These are phyloP conservation scores for Malus hybrid DNA, from an alignment of 331 rosid genomes.

Conservation along the genomic window DNA sequence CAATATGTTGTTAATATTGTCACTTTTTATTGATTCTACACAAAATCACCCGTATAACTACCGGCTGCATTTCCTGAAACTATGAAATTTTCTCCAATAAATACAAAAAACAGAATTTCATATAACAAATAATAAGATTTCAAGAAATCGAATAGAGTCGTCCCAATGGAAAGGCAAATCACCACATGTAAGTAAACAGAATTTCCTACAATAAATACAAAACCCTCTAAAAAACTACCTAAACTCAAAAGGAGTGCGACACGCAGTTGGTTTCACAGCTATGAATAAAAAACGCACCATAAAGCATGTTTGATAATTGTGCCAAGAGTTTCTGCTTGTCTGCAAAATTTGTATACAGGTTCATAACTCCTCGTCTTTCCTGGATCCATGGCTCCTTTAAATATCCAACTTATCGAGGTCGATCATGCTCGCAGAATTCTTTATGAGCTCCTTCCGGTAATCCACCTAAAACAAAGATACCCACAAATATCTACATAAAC, in stretches of 20 bases:
- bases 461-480: slow-evolving; percentile 54
- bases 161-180: background rate
- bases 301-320: background rate
- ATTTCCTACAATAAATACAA: background rate
- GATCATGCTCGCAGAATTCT: slow-evolving; percentile 56
- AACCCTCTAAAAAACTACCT: background rate
- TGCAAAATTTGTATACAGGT: background rate
- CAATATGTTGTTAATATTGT: too few species aligned
- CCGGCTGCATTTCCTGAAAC: too few species aligned
- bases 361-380: background rate
- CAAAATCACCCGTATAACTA: too few species aligned
- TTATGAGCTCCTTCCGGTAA: slow-evolving; percentile 71
- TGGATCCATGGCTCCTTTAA: slow-evolving; percentile 19
- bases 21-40: too few species aligned
- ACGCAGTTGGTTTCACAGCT: background rate
- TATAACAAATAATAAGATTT: background rate
- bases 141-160: background rate
- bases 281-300: background rate
- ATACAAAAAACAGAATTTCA: background rate
- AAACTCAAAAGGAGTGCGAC: background rate
- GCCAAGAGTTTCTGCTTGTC: background rate
- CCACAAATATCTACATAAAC: background rate
- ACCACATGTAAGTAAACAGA: background rate
- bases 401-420: slow-evolving; percentile 63
- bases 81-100: too few species aligned